Evolutionary conservation across 179 eudicot genomes (phyloP), one percentile per base, ranked within the genome.

Genomic region (Amaranthus tricolor): DNA sequence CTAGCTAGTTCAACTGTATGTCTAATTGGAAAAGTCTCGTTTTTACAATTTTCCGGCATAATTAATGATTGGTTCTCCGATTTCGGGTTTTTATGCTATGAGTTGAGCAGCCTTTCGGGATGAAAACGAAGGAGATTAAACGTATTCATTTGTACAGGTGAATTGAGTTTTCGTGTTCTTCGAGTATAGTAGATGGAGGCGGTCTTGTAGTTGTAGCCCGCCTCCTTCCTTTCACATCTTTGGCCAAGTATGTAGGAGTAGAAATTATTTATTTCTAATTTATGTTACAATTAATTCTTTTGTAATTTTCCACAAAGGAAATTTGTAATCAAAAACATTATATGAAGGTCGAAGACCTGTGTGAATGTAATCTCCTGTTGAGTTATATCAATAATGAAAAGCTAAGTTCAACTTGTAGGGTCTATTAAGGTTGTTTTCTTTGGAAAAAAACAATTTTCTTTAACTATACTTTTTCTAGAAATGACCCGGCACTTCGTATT

Each of bases 71-170:
- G 47, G 55, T 45, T 65, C 66, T 48, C 13, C 5, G 14, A 9
- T 45, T 58, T 48, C 0, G 51, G 24, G 72, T 31, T 31, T 31
- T 31, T 31, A 31, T n/a, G n/a, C 40, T 19, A 72, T 24, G 10
- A 57, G 62, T 66, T 54, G 24, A 57, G 73, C 72, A 59, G 58
- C 31, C 10, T 31, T 58, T 31, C 9, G 16, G 55, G 51, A 58
- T 72, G 52, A 16, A 71, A n/a, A 54, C 7, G 20, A 21, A 4
- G 57, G 7, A 64, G 59, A 63, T 20, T 49, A 40, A 70, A 14
- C 47, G 54, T 69, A 6, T 59, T 57, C 19, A 50, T 66, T 40
- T 78, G 72, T 78, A 66, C 68, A 72, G 80, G 15, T 51, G 57
- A 63, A 61, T 24, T 7, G 45, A 43, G 54, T 62, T 76, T 31